Evolutionary conservation across 2,329 filamentous ascomycete species (phyloP).

Genomic region (Ceratocystis huliohia): DNA sequence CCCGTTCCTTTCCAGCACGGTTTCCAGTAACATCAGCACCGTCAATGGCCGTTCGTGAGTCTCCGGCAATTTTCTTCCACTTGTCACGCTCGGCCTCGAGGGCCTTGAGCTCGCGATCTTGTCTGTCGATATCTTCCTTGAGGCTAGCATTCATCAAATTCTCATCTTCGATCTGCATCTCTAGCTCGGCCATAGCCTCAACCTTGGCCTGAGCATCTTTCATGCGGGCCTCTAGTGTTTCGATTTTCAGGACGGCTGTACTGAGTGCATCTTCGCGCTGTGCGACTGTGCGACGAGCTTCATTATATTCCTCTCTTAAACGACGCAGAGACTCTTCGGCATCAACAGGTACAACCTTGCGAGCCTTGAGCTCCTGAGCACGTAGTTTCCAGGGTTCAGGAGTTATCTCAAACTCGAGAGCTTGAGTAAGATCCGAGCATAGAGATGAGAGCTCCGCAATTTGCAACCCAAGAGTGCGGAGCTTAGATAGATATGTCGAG

Average conservation of each 20-base stretch:
- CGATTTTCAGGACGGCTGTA: conserved; percentile 81
- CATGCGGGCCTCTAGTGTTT: conserved; percentile 80
- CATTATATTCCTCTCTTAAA: conserved; percentile 66
- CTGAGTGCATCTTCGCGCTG: conserved; percentile 72
- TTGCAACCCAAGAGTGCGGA: conserved; percentile 50
- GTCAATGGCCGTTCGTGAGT: conserved; percentile 44
- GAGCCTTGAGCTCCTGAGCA: conserved; percentile 67
- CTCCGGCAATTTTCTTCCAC: conserved; percentile 58
- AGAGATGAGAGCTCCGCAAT: conserved; percentile 60
- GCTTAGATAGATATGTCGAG: conserved; percentile 51
- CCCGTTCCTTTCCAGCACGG: conserved; percentile 50
- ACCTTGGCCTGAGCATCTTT: conserved; percentile 70
- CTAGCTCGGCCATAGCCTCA: conserved; percentile 52
- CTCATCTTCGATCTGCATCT: conserved; percentile 43
- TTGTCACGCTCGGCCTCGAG: conserved; percentile 55
- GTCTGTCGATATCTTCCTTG: conserved; percentile 52
- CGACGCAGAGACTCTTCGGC: conserved; percentile 73
- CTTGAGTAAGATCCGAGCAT: conserved; percentile 56
- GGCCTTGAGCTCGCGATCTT: conserved; percentile 51
- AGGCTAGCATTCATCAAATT: conserved; percentile 40
- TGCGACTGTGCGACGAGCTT: conserved; percentile 58
- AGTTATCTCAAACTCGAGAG: conserved; percentile 64
- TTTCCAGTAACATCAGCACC: conserved; percentile 33
- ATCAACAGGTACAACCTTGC: conserved; percentile 67
- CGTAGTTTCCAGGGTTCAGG: conserved; percentile 73